A percentile compares a stretch with the other conserved stretches of the same genome.
Conservation (phyloP, 352 stramenopile species). For the Pythium brachiatum region DNA sequence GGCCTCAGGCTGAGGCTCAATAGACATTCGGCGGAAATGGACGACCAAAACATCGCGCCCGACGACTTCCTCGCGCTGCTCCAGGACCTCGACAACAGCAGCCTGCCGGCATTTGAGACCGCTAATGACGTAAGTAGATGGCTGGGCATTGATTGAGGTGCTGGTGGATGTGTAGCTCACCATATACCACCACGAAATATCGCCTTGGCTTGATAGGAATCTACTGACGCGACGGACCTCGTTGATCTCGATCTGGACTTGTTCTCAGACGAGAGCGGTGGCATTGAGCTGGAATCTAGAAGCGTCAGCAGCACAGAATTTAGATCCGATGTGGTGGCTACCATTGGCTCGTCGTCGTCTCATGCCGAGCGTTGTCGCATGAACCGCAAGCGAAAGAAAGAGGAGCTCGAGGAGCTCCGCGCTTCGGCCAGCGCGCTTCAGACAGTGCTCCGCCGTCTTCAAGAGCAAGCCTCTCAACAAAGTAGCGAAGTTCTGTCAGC, state of each 20-base stretch:
- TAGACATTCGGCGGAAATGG: not conserved
- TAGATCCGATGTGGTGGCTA: not conserved
- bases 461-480: not conserved
- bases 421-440: not conserved
- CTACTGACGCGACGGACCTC: not conserved
- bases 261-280: not conserved
- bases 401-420: constrained; percentile 15
- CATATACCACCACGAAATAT: not conserved
- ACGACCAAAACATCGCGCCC: not conserved
- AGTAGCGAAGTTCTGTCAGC: no score
- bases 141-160: not conserved
- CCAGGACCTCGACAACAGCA: constrained; percentile 13
- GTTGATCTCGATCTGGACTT: not conserved
- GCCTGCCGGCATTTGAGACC: not conserved
- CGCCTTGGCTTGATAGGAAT: not conserved
- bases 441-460: constrained; percentile 2
- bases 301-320: no score
- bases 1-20: no score
- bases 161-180: not conserved
- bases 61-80: constrained; percentile 17
- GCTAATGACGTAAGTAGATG: not conserved
- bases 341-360: not conserved
- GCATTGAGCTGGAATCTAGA: not conserved
- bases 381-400: constrained; percentile 23
- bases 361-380: constrained; percentile 17